These are phyloP conservation scores for Blepharisma japonicum DNA, from an alignment of 73 alveolate genomes.

Conservation along the genomic window DNA sequence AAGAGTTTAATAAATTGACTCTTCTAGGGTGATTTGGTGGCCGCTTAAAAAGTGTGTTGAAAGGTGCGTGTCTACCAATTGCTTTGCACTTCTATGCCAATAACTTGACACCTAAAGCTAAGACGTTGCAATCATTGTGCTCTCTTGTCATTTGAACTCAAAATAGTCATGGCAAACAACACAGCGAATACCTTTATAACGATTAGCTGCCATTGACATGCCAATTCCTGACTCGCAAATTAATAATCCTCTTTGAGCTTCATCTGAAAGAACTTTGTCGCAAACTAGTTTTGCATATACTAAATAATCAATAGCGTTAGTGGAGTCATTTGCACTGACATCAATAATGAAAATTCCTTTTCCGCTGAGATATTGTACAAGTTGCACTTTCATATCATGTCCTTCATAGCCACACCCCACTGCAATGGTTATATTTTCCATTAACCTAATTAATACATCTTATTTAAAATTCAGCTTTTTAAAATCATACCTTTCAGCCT, in stretches of 20 bases:
- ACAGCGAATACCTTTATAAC: slow-evolving; percentile 67
- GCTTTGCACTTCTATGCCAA: slow-evolving; percentile 58
- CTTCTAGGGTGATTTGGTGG: not conserved
- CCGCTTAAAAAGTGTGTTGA: slow-evolving; percentile 9
- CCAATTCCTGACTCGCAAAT: slow-evolving; percentile 77
- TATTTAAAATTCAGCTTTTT: no score
- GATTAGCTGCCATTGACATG: no score
- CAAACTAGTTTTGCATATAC: slow-evolving; percentile 50
- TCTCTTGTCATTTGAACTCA: slow-evolving; percentile 37
- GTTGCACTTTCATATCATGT: slow-evolving; percentile 35
- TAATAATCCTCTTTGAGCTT: slow-evolving; percentile 44
- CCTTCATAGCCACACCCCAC: slow-evolving; percentile 69
- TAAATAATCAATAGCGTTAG: slow-evolving; percentile 58
- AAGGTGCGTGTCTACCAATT: slow-evolving; percentile 41
- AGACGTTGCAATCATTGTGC: slow-evolving; percentile 52
- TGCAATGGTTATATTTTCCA: not conserved
- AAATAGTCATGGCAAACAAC: slow-evolving; percentile 61
- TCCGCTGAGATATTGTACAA: slow-evolving; percentile 33
- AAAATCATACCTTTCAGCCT: no score
- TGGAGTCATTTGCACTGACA: slow-evolving; percentile 39
- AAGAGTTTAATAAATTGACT: not conserved
- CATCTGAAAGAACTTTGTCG: slow-evolving; percentile 37
- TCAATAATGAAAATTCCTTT: slow-evolving; percentile 49
- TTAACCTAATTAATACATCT: no score
- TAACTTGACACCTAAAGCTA: slow-evolving; percentile 60